Base-by-base conservation (phyloP, 305 asterid genomes). In the Fraxinus sp. region DNA sequence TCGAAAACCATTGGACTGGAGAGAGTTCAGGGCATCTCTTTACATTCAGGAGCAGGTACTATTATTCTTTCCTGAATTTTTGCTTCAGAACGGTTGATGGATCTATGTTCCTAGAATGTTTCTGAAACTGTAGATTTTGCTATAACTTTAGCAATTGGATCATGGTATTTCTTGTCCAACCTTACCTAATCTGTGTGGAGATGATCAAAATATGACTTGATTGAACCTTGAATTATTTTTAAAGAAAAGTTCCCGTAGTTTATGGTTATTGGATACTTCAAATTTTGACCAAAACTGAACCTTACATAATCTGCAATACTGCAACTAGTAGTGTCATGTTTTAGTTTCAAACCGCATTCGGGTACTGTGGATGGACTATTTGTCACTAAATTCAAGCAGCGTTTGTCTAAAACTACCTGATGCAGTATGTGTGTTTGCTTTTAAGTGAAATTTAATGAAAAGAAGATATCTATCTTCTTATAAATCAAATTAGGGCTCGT, bases 1-100 rank as follows among this genome's bases (percentile, higher is more conserved):
- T 46, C 88, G 26, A 71, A 92, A 94, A 79, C 95, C 95, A 55
- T 88, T 91, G 85, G 93, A 96, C 86, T 96, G 99, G 98, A 94
- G 99, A 91, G 98, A 96, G 83, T 96, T 96, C 80, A 89, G 99
- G 87, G 97, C 99, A 26, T 81, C 84, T 80, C 99, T 94, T 83
- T 95, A 92, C 90, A 78, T 84, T 84, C 92, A 87, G 87, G 99
- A 94, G 87, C 97, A 89, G 98, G 98, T 96, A 89, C 16, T 80
- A 22, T 57, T 86, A 66, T 68, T 83, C 70, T 73, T 57, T 71
- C 16, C 22, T 52, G 8, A 16, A 52, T 5, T 52, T 46, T 52
- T 52, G 59, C 62, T 16, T 18, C 22, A 18, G 70, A 6, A 7
- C 18, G 70, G 26, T 59, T 59, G 13, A 59, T 20, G 70, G 70